phyloP scores from a whole-genome alignment of 305 asterid species.

The Stenogyne calaminthoides region DNA sequence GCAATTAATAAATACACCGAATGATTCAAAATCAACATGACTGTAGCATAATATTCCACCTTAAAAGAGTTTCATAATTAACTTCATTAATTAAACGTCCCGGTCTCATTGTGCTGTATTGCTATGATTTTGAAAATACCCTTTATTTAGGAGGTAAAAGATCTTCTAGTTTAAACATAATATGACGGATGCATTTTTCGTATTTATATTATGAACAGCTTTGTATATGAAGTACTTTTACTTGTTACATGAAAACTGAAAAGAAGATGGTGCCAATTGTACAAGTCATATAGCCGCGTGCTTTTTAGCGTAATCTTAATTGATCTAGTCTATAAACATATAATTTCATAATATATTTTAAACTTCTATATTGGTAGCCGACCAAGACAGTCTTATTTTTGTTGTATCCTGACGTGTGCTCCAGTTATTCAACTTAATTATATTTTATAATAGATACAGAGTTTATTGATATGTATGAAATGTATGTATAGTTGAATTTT shows the following conservation, averaged over 20 bases:
- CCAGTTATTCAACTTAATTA: not conserved
- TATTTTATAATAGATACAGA: not conserved
- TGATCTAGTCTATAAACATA: not conserved
- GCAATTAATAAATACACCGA: not conserved
- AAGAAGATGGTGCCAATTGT: not conserved
- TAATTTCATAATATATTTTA: not conserved
- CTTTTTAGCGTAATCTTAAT: slow-evolving; percentile 22
- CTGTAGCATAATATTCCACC: not conserved
- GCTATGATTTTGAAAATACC: too few relatives aligned
- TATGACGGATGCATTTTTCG: not conserved
- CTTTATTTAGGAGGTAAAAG: too few relatives aligned
- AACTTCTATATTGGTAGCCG: not conserved
- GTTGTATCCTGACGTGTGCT: slow-evolving; percentile 24
- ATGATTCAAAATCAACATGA: not conserved
- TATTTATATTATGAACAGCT: not conserved
- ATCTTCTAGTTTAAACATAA: too few relatives aligned
- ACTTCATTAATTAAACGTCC: too few relatives aligned
- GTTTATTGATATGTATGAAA: not conserved
- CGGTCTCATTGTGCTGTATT: not conserved
- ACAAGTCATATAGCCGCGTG: slow-evolving; percentile 17
- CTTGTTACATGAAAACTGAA: not conserved
- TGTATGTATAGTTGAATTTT: not conserved
- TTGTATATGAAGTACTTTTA: not conserved
- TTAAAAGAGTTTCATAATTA: too few relatives aligned
- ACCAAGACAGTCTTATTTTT: not conserved